Percentiles rank a stretch among this genome's conserved stretches.
These are phyloP conservation scores for Xylaria sp. DNA, from an alignment of 2,329 filamentous ascomycete genomes.

Conservation along the genomic window DNA sequence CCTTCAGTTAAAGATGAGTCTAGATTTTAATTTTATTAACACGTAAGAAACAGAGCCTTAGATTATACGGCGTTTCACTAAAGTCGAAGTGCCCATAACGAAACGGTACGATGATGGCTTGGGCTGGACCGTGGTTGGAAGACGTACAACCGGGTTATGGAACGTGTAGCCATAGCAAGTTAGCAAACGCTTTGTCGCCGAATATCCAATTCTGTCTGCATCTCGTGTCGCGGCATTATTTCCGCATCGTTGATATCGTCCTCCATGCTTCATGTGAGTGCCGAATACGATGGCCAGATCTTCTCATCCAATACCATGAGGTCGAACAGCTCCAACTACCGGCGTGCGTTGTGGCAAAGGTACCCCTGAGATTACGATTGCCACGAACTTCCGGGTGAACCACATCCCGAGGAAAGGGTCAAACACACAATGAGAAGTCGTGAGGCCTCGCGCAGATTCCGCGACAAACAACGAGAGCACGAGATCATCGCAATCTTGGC, in stretches of 20 bases:
- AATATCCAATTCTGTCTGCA: neutral
- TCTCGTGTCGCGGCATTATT: conserved; percentile 22
- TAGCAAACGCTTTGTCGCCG: neutral
- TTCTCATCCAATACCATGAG: neutral
- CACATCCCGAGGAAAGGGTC: neutral
- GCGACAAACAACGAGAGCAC: conserved; percentile 11
- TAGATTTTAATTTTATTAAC: too few relatives aligned
- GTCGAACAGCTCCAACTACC: neutral
- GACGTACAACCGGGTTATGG: too few relatives aligned
- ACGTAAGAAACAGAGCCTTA: too few relatives aligned
- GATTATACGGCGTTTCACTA: neutral
- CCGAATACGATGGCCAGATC: conserved; percentile 9
- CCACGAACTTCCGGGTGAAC: conserved; percentile 8
- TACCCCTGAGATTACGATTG: conserved; percentile 17
- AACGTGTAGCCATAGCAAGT: neutral
- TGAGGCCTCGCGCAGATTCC: conserved; percentile 26
- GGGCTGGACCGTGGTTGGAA: neutral
- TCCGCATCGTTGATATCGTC: conserved; percentile 16
- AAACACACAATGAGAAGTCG: neutral
- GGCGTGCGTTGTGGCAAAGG: neutral
- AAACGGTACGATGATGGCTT: neutral
- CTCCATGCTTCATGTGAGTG: neutral
- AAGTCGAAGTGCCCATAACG: neutral
- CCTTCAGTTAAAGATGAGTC: too few relatives aligned
- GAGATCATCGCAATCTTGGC: conserved; percentile 31